Evolutionary conservation across 1,284 basidiomycete species (phyloP).

Genomic region (Ganoderma multipileum): DNA sequence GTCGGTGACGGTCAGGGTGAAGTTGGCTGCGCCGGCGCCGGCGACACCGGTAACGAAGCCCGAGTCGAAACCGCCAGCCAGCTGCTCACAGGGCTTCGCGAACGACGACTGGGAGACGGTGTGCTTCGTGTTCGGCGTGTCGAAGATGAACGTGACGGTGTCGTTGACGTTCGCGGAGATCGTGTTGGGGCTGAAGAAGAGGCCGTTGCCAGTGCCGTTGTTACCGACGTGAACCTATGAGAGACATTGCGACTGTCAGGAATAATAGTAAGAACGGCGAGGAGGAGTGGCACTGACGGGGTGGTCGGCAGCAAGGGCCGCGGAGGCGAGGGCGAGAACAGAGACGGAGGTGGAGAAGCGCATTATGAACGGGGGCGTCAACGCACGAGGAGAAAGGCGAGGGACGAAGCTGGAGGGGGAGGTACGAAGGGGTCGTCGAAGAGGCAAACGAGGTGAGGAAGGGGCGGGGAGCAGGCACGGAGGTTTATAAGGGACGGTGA

Average conservation of each 20-base stretch:
- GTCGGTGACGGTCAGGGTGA: conserved; percentile 54
- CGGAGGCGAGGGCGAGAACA: conserved; percentile 30
- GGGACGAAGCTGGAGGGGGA: neutral
- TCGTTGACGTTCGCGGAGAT: conserved; percentile 53
- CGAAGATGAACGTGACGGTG: conserved; percentile 55
- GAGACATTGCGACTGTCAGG: neutral
- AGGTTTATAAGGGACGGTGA: conserved; percentile 16
- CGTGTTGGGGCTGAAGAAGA: conserved; percentile 52
- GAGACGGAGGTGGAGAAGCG: conserved; percentile 23
- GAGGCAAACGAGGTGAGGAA: conserved; percentile 19
- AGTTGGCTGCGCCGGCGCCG: conserved; percentile 37
- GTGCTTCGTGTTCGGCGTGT: conserved; percentile 57
- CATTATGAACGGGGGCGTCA: conserved; percentile 25
- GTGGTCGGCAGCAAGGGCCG: conserved; percentile 32
- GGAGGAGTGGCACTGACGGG: conserved; percentile 13
- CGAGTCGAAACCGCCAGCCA: conserved; percentile 55
- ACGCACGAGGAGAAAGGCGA: conserved; percentile 1
- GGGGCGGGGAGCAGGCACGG: neutral
- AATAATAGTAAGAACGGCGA: neutral
- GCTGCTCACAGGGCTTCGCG: conserved; percentile 50
- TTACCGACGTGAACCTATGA: conserved; percentile 42
- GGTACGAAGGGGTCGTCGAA: conserved; percentile 4
- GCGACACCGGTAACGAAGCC: conserved; percentile 45
- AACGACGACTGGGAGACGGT: conserved; percentile 61
- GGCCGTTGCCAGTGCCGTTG: conserved; percentile 40